Evolutionary conservation across 257 asterid genomes (phyloP).

Genomic region (Forsythia suspensa): DNA sequence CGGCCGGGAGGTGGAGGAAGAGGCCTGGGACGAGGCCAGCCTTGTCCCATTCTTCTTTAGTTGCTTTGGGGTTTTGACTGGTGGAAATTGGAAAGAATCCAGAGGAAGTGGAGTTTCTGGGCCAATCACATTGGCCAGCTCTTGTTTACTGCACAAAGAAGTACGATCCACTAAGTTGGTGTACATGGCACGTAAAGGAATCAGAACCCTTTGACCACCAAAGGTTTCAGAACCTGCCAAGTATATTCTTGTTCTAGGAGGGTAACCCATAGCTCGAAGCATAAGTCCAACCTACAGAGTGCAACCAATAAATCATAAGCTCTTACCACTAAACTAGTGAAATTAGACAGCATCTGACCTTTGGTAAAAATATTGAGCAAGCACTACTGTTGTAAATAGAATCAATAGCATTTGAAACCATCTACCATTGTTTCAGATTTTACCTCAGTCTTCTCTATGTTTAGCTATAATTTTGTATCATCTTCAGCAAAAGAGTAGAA

Average conservation of each 20-base stretch:
- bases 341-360: neutral
- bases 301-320: neutral
- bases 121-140: conserved; percentile 63
- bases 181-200: conserved; percentile 93
- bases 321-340: neutral
- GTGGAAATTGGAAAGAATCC: conserved; percentile 49
- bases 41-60: conserved; percentile 89
- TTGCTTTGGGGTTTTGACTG: conserved; percentile 55
- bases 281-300: conserved; percentile 84
- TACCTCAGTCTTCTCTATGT: neutral
- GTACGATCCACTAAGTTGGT: conserved; percentile 92
- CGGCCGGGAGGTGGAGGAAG: conserved; percentile 99
- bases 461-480: neutral
- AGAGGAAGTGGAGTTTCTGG: conserved; percentile 66
- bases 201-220: conserved; percentile 95
- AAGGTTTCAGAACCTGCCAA: conserved; percentile 95
- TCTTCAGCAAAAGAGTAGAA: neutral
- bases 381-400: neutral
- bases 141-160: conserved; percentile 83
- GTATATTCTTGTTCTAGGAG: conserved; percentile 87
- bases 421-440: neutral
- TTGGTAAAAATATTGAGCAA: neutral
- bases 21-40: conserved; percentile 96
- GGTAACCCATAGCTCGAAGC: conserved; percentile 94
- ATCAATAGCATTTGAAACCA: neutral